Conservation (phyloP, 306 rosid species). For the Acacia melanoxylon region DNA sequence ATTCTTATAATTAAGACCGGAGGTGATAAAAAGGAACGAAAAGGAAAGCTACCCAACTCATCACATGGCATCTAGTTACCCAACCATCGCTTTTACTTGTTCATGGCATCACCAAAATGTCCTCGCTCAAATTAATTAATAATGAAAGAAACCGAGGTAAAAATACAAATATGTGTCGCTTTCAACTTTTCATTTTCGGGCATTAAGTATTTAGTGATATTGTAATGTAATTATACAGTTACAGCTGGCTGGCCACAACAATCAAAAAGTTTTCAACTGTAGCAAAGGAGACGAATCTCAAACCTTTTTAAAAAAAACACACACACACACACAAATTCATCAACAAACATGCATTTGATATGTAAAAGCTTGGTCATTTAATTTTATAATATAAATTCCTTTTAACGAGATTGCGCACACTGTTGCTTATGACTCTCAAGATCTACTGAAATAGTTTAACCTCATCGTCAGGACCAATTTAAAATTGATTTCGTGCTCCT, state of each 20-base stretch:
- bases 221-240: constrained; percentile 6
- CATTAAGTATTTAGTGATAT: neutral
- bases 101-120: neutral
- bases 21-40: neutral
- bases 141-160: neutral
- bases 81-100: neutral
- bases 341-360: neutral
- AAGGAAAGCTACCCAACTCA: neutral
- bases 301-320: neutral
- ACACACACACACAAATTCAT: neutral
- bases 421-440: neutral
- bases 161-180: constrained; percentile 20
- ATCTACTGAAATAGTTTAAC: neutral
- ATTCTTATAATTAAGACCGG: too few species aligned
- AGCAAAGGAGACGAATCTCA: neutral
- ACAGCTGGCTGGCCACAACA: constrained; percentile 33
- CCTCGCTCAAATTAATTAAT: neutral
- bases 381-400: neutral
- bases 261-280: constrained; percentile 1
- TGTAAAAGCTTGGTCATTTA: neutral
- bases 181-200: constrained; percentile 27
- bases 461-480: neutral
- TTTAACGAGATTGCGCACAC: neutral
- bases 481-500: too few species aligned
- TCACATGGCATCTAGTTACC: neutral